Percentiles rank a stretch among this genome's conserved stretches.
Evolutionary conservation across 768 basidiomycete species (phyloP).

Genomic region (Lentinus brumalis): DNA sequence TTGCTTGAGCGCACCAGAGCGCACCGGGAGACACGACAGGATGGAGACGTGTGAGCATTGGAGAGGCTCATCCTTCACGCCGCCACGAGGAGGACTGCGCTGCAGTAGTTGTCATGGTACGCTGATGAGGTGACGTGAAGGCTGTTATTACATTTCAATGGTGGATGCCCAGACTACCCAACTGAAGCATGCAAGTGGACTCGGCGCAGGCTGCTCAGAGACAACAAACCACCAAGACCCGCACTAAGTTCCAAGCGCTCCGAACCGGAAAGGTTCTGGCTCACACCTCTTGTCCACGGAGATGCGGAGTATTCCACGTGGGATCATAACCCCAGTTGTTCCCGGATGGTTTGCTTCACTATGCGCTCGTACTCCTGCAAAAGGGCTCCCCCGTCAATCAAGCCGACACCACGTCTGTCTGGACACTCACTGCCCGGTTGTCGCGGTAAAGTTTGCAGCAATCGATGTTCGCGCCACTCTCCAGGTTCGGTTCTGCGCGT

Average conservation of each 20-base stretch:
- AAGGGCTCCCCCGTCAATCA: background rate
- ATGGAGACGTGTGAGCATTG: background rate
- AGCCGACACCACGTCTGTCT: background rate
- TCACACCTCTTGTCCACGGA: background rate
- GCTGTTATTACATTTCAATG: constrained; percentile 15
- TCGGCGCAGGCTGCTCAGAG: background rate
- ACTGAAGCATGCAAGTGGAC: too few relatives aligned
- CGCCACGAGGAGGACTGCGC: background rate
- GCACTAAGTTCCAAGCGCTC: background rate
- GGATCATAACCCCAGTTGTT: constrained; percentile 77
- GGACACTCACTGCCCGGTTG: constrained; percentile 55
- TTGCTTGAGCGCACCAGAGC: too few relatives aligned
- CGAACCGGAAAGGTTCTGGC: background rate
- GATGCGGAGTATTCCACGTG: background rate
- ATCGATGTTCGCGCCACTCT: constrained; percentile 96
- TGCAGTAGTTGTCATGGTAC: constrained; percentile 7
- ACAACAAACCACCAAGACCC: background rate
- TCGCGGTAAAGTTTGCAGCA: constrained; percentile 97
- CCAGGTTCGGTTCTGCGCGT: constrained; percentile 85
- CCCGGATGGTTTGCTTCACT: constrained; percentile 79
- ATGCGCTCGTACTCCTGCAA: constrained; percentile 82
- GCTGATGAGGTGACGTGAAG: constrained; percentile 3
- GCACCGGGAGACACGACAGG: background rate
- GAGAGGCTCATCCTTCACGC: background rate
- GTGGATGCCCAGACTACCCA: background rate